Evolutionary conservation across 257 asterid species (phyloP), one percentile per base, ranked within the genome.

Genomic region (Eustoma russellianum): DNA sequence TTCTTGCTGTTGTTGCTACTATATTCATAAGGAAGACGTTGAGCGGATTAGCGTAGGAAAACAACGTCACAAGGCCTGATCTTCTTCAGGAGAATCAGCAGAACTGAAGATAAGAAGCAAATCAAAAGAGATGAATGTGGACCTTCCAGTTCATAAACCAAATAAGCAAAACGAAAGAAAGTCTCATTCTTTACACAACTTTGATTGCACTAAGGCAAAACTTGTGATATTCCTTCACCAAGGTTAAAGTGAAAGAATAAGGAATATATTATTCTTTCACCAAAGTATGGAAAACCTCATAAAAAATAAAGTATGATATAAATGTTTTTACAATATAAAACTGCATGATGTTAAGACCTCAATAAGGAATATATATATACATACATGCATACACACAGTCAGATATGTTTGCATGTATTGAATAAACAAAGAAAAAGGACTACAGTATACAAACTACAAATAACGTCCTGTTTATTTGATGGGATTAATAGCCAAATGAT

Each of bases 1-100:
- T 50, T 66, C 61, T 81, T 59, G 59, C 57, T 74, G 61, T 50
- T 53, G 66, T 71, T 68, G 43, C 12, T 7, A 70, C 76, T 69
- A 73, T 67, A 77, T 75, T 73, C 89, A 82, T 80, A 82, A 53
- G 76, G 56, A 47, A 59, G 28, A 30, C 19, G 40, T 33, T 55
- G 12, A 54, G 53, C 69, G 41, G 64, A 47, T 71, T 53, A 67
- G 12, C 19, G 30, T 30, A 33, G 41, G 46, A 14, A 41, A 44
- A 49, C 11, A 45, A 46, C 2, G 33, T 52, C 41, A 41, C 49
- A 53, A 45, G 46, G 43, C 30, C 60, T 41, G 46, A 50, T 57
- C 52, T 18, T 58, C 61, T 17, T 28, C 52, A 50, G 48, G 13
- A 64, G 71, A 73, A 64, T 43, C 61, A 55, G 28, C 41, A 52